Evolutionary conservation across 73 alveolate species (phyloP), one percentile per base, ranked within the genome.

Genomic region (Blepharisma japonicum): DNA sequence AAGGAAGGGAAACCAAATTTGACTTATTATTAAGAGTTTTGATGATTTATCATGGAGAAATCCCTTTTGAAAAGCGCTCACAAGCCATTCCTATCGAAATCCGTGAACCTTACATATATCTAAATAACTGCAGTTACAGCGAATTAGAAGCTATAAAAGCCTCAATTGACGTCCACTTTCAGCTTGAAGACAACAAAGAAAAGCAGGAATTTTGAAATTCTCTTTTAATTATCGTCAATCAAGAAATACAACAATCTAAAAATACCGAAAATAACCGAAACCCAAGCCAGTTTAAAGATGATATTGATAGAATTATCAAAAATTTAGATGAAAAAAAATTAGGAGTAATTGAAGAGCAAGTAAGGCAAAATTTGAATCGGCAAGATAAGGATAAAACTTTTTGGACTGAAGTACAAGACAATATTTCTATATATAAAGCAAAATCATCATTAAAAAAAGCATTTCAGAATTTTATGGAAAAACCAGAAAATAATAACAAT

Each of bases 1-100:
- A 84, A 68, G 84, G 84, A 25, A 77, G 86, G 50, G 91, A 71
- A 42, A 77, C 77, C 20, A 68, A 87, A 6, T 70, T 84, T 68
- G 91, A 84, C 79, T 77, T 77, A 51, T 68, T 84, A 61, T 71
- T 78, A 7, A 54, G 77, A 68, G 74, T 84, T 21, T 78, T 71
- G 61, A 67, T 71, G 14, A 84, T 84, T 2, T 79, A 68, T 54
- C 78, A 66, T 49, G 84, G 90, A 39, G 72, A 83, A 68, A 78
- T 78, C 56, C 70, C 71, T n/a, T 77, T 78, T 45, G 47, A 80
- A 23, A 71, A 77, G 50, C 66, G 45, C 25, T 56, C 83, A 46
- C 87, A 84, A 68, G 46, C 61, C 39, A 67, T 80, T 4, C 38
- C 38, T 0, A 53, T 4, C 0, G 67, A 53, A 53, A 53, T 53